These are phyloP conservation scores for Anthracocystis walkeri DNA, from an alignment of 1,284 basidiomycete genomes.

Conservation along the genomic window DNA sequence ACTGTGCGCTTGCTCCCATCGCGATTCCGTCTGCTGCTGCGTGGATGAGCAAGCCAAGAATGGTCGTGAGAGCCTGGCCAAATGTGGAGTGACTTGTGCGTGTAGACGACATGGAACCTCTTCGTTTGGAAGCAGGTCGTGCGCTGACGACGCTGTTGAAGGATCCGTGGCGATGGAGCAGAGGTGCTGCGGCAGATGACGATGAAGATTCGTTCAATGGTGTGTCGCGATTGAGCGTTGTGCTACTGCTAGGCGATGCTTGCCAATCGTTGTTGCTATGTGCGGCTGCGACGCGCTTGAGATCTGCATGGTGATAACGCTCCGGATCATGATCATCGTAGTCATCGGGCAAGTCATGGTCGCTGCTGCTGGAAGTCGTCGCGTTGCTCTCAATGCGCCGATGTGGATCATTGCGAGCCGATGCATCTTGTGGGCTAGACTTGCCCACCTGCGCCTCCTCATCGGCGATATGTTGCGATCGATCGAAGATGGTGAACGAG, in stretches of 20 bases:
- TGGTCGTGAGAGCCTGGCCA: conserved; percentile 52
- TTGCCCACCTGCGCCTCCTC: conserved; percentile 28
- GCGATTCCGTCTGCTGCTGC: conserved; percentile 66
- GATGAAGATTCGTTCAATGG: conserved; percentile 10
- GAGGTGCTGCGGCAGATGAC: conserved; percentile 20
- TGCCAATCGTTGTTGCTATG: conserved; percentile 17
- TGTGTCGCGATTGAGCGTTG: conserved; percentile 11
- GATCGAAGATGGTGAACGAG: conserved; percentile 40
- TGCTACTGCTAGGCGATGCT: conserved; percentile 27
- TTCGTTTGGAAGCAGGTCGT: conserved; percentile 4
- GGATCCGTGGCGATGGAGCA: conserved; percentile 27
- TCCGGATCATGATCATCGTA: conserved; percentile 34
- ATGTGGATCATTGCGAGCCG: conserved; percentile 12
- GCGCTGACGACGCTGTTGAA: conserved; percentile 12
- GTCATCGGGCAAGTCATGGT: conserved; percentile 36
- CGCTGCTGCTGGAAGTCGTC: conserved; percentile 40
- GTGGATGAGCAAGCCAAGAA: conserved; percentile 65
- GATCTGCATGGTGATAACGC: conserved; percentile 24
- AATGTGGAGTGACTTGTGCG: conserved; percentile 16
- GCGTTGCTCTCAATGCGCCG: conserved; percentile 29
- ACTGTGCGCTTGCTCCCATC: conserved; percentile 62
- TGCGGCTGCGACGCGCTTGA: conserved; percentile 20
- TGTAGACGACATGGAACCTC: conserved; percentile 16
- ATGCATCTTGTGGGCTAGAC: not conserved
- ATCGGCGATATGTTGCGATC: conserved; percentile 24